Percentiles rank a stretch among this genome's conserved stretches.
Evolutionary conservation across 169 alveolate species (phyloP).

Genomic region (Plasmodium coatneyi): DNA sequence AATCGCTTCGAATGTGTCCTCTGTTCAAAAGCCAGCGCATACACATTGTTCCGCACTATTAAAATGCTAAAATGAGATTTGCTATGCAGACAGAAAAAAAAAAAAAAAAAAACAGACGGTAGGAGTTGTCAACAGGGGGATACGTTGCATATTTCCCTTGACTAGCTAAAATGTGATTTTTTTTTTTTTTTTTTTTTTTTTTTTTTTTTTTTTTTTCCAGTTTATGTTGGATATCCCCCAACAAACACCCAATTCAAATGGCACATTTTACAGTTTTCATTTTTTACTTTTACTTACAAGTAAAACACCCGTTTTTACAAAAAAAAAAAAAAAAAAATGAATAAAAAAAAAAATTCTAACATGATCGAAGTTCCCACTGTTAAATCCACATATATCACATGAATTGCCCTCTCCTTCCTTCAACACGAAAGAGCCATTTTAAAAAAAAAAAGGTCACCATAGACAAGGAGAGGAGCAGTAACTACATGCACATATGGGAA

Average conservation of each 20-base stretch:
- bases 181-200: neutral
- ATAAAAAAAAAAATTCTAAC: neutral
- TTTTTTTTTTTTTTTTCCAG: neutral
- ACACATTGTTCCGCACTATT: neutral
- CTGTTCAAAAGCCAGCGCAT: neutral
- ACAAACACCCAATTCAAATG: neutral
- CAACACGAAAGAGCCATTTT: neutral
- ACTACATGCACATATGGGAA: neutral
- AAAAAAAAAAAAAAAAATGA: constrained; percentile 12
- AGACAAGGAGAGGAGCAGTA: neutral
- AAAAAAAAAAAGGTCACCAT: neutral
- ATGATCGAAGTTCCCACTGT: neutral
- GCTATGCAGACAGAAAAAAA: neutral
- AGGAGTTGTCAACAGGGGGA: neutral
- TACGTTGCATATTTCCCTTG: neutral
- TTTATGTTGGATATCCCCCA: neutral
- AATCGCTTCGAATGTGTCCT: neutral
- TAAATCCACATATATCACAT: neutral
- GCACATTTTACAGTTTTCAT: neutral
- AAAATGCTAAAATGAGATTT: neutral
- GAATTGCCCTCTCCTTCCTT: neutral
- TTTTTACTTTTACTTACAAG: neutral
- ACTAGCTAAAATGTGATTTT: neutral
- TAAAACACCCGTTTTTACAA: neutral
- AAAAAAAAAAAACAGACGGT: neutral